phyloP scores from a whole-genome alignment of 2,329 filamentous ascomycete species.

The Aciculosporium take region DNA sequence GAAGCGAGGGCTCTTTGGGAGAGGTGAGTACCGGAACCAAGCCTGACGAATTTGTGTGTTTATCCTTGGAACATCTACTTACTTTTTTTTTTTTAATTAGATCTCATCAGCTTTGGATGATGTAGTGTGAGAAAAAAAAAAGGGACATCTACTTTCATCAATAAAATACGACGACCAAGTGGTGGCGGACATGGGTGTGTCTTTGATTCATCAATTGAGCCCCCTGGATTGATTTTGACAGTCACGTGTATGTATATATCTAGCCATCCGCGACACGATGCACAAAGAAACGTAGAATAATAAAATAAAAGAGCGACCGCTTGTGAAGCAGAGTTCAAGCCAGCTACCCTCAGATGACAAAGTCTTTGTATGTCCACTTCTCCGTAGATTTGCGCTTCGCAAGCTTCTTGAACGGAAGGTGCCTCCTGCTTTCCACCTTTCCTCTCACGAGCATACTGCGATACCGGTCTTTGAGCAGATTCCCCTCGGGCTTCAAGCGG shows the following conservation, averaged over 20 bases:
- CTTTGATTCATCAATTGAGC: not conserved
- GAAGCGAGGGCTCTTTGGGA: slow-evolving; percentile 88
- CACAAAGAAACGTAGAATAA: not conserved
- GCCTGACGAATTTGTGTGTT: not conserved
- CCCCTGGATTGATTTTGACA: not conserved
- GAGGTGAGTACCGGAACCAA: slow-evolving; percentile 54
- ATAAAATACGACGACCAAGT: not conserved
- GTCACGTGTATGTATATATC: not conserved
- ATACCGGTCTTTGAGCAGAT: slow-evolving; percentile 82
- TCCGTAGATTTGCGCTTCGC: slow-evolving; percentile 69
- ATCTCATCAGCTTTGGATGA: slow-evolving; percentile 37
- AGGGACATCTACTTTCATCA: not conserved
- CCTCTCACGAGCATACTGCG: slow-evolving; percentile 77
- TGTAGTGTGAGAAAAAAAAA: not conserved
- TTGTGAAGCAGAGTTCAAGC: not conserved
- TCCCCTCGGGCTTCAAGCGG: slow-evolving; percentile 86
- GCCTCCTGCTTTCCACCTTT: slow-evolving; percentile 72
- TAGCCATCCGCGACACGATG: not conserved
- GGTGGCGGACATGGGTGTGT: not conserved
- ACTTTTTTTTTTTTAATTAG: slow-evolving; percentile 14
- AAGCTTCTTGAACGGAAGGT: slow-evolving; percentile 70
- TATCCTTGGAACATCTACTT: not conserved
- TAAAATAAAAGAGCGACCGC: not conserved
- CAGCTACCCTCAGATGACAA: slow-evolving; percentile 21
- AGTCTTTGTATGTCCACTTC: slow-evolving; percentile 98